A percentile compares a stretch with the other conserved stretches of the same genome.
phyloP scores from a whole-genome alignment of 2,329 filamentous ascomycete species.

The Aspergillus luchuensis region DNA sequence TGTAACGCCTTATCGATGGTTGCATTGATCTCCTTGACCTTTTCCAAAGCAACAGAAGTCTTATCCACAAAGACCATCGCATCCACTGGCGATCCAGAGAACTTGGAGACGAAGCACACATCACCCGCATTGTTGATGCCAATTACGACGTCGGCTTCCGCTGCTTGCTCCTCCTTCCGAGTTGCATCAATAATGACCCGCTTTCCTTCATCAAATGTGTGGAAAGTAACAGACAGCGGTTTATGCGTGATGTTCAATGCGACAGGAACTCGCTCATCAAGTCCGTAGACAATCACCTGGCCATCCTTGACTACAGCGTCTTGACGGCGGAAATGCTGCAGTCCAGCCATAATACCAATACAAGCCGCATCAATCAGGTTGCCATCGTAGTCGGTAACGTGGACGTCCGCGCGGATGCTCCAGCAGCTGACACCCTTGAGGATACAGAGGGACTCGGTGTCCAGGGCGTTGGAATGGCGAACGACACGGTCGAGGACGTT shows the following conservation, averaged over 20 bases:
- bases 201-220: constrained; percentile 65
- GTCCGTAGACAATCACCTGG: constrained; percentile 77
- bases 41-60: constrained; percentile 71
- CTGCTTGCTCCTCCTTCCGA: constrained; percentile 52
- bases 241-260: constrained; percentile 88
- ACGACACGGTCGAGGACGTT: constrained; percentile 92
- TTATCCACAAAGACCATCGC: constrained; percentile 76
- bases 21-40: constrained; percentile 77
- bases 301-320: constrained; percentile 87
- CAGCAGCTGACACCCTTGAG: constrained; percentile 89
- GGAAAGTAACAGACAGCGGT: constrained; percentile 88
- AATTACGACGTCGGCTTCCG: constrained; percentile 72
- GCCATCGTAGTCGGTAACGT: constrained; percentile 88
- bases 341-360: constrained; percentile 80
- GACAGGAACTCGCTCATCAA: constrained; percentile 85
- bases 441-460: constrained; percentile 94
- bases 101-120: constrained; percentile 87
- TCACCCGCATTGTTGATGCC: constrained; percentile 88
- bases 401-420: constrained; percentile 85
- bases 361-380: constrained; percentile 85
- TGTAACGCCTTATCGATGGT: constrained; percentile 72
- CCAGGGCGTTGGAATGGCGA: constrained; percentile 85
- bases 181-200: constrained; percentile 50
- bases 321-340: constrained; percentile 88
- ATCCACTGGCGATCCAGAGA: constrained; percentile 80